Evolutionary conservation across 164 flowering plant genomes (phyloP).

Genomic region (Santalum album): DNA sequence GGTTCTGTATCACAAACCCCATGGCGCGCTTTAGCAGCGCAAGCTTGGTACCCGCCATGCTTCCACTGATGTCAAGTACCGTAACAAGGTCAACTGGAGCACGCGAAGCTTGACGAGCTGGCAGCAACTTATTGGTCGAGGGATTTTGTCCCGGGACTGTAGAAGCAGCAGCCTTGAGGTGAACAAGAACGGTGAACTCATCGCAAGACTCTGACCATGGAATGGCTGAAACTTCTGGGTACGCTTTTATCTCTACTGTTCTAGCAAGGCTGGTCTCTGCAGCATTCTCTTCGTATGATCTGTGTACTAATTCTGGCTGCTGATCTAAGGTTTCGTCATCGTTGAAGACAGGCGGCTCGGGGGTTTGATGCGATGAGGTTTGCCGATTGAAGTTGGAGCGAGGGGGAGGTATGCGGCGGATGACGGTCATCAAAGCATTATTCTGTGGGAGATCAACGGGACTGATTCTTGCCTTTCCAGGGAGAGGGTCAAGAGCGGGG

Average conservation of each 20-base stretch:
- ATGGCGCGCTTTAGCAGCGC: conserved; percentile 60
- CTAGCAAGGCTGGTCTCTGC: conserved; percentile 10
- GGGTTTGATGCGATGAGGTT: conserved; percentile 20
- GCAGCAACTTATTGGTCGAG: conserved; percentile 12
- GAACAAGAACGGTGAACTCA: conserved; percentile 30
- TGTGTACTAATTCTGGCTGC: conserved; percentile 12
- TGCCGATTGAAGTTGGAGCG: conserved; percentile 22
- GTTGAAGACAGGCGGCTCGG: conserved; percentile 41
- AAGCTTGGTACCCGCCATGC: conserved; percentile 70
- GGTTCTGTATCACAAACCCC: conserved; percentile 68
- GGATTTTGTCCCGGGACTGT: conserved; percentile 9
- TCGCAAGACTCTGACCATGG: conserved; percentile 20
- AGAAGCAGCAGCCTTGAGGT: conserved; percentile 45
- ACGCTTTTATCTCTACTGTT: conserved; percentile 23
- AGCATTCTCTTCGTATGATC: conserved; percentile 4
- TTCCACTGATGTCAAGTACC: conserved; percentile 62
- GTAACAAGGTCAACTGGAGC: conserved; percentile 65
- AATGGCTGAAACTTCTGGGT: conserved; percentile 37
- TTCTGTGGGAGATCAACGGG: conserved; percentile 33
- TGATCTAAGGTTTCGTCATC: conserved; percentile 43
- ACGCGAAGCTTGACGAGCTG: conserved; percentile 27
- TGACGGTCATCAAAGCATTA: conserved; percentile 28
- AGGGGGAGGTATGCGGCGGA: conserved; percentile 30
- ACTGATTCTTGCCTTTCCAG: conserved; percentile 24
- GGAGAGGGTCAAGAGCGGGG: conserved; percentile 25